Conservation (phyloP, 2,329 filamentous ascomycete species). For the Pseudogymnoascus sp. region DNA sequence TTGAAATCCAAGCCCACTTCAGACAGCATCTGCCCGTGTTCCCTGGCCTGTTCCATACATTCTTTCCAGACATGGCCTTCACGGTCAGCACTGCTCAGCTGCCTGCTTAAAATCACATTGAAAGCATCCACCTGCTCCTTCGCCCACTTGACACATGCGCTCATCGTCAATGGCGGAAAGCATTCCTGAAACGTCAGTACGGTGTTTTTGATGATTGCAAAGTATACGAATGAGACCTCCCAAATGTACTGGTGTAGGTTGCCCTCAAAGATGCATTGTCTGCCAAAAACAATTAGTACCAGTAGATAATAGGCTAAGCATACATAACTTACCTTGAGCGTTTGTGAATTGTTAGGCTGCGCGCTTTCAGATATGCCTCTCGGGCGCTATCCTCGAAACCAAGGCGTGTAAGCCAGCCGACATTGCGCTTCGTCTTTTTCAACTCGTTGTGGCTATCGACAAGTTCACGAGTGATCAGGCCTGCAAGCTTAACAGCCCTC, state of each 20-base stretch:
- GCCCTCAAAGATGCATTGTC: constrained; percentile 91
- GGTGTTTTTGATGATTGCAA: constrained; percentile 88
- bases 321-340: constrained; percentile 61
- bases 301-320: constrained; percentile 1
- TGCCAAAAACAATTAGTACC: constrained; percentile 34
- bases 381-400: constrained; percentile 86
- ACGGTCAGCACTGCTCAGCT: constrained; percentile 77
- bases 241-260: constrained; percentile 90
- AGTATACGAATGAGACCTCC: constrained; percentile 92
- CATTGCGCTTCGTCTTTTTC: constrained; percentile 69
- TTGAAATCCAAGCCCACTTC: constrained; percentile 88
- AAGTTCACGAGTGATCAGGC: constrained; percentile 68
- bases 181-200: constrained; percentile 80
- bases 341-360: constrained; percentile 70
- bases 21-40: constrained; percentile 70
- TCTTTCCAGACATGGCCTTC: constrained; percentile 70
- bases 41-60: constrained; percentile 74
- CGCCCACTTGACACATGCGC: constrained; percentile 95
- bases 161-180: constrained; percentile 81
- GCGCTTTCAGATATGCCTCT: constrained; percentile 75
- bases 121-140: constrained; percentile 90
- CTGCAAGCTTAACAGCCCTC: constrained; percentile 68
- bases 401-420: constrained; percentile 75
- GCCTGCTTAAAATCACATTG: constrained; percentile 72
- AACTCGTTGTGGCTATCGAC: constrained; percentile 70